Evolutionary conservation across 2,329 filamentous ascomycete genomes (phyloP), one percentile per base, ranked within the genome.

Genomic region (Fusarium haematococcum): DNA sequence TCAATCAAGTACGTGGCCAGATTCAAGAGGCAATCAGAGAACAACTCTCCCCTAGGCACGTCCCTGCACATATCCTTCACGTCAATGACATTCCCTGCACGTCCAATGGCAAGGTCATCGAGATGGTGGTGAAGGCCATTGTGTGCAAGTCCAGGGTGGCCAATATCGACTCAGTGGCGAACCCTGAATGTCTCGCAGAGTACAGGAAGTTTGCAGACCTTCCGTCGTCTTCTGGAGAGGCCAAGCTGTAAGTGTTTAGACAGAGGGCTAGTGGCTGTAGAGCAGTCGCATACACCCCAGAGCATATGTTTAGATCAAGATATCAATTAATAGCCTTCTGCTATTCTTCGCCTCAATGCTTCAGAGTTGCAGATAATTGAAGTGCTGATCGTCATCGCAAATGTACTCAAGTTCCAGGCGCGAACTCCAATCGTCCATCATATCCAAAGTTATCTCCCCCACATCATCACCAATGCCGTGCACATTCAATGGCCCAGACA

Each of bases 71-170:
- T n/a, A 43, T 63, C 20, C 54, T 56, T 39, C 20, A 56, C 5
- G 48, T 63, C 48, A 41, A 56, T 6, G 61, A 63, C 35, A 56
- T 63, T 11, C 61, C 61, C 1, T 63, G 30, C 37, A 56, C 61
- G 13, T 32, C n/a, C 3, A 56, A 56, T 33, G 48, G 61, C 23
- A 63, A 63, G 48, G 43, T 23, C 3, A 52, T 63, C n/a, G 61
- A 63, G 27, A 63, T 43, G 48, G 27, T 63, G 11, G 61, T 63
- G 1, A 63, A 41, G 18, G 37, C 37, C 7, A 41, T 41, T 41
- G 37, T 41, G 7, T 41, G 37, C 37, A n/a, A n/a, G 18, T n/a
- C 16, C 7, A n/a, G 4, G 16, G 37, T 41, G 37, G 18, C 16
- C 37, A 41, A 41, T 5, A 41, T 41, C 10, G 37, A 41, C 37